Base-by-base conservation (phyloP, 1,284 basidiomycete genomes). In the Afroboletus lepidellus region DNA sequence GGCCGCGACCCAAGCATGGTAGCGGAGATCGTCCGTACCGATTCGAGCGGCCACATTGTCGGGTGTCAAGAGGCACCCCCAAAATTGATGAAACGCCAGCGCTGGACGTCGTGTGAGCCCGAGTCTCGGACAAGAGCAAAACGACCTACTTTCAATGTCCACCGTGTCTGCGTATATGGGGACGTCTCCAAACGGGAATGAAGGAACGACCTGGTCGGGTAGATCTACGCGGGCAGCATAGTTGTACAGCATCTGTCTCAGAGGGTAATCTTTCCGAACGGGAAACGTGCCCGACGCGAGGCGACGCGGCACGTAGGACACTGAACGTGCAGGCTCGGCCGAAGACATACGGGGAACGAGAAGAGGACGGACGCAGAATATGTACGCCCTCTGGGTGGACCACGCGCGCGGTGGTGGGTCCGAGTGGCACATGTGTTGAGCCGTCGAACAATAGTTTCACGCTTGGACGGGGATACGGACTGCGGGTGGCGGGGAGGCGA, bases 1-100 rank as follows among this genome's bases (percentile, higher is more conserved):
- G 20, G 67, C 66, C 2, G 78, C 77, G 6, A 72, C 71, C 76
- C 76, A 78, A 5, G 72, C 59, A 46, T 76, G 74, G 57, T 77
- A 78, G 41, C 63, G 67, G 20, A 71, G 60, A 33, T 70, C 66
- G 20, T 61, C 55, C 1, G 58, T 59, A 8, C 54, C 38, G 33
- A 70, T 60, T 3, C 55, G 51, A 2, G 59, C 58, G 7, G 60
- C 57, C 5, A 74, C 51, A 50, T 57, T 67, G 38, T 60, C 61
- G 0, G 73, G 74, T n/a, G 63, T 70, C 34, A 77, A 45, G 27
- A 66, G 63, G 9, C 72, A 71, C 13, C 77, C 77, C 60, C 69
- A 65, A 38, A 72, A 57, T 16, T 72, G 57, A 46, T 75, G 66
- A 50, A 73, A 59, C 46, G 67, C 66, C 46, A 77, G 61, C 47